Conservation (phyloP, 805 yeast genomes). For the Starmerella floricola region DNA sequence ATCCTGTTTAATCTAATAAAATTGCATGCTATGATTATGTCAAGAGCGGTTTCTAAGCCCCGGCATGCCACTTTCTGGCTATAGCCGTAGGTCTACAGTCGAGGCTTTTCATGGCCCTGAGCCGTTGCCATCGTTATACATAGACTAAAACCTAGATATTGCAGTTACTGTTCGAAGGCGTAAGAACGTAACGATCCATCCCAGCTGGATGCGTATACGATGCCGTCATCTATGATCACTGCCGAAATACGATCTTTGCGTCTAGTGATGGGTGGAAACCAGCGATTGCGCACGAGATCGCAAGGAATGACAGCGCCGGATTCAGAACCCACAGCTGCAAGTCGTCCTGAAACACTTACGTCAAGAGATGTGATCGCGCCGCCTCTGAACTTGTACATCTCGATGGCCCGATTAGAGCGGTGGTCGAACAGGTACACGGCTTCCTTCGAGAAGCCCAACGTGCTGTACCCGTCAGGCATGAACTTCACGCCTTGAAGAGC, state of each 20-base stretch:
- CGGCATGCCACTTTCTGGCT: no score
- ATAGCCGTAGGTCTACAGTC: no score
- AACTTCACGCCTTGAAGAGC: not conserved
- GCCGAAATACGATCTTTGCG: constrained; percentile 15
- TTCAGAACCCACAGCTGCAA: constrained; percentile 17
- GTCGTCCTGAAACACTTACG: constrained; percentile 17
- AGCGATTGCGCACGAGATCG: constrained; percentile 13
- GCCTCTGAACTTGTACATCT: not conserved
- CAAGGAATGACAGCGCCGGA: constrained; percentile 11
- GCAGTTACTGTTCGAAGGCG: not conserved
- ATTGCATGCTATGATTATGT: no score
- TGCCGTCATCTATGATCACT: constrained; percentile 3
- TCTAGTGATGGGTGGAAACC: constrained; percentile 5
- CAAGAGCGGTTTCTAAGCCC: no score
- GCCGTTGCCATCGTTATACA: no score
- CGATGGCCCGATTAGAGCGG: constrained; percentile 9
- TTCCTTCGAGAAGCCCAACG: constrained; percentile 3
- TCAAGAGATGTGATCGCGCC: constrained; percentile 11
- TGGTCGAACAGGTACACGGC: constrained; percentile 14
- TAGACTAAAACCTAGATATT: no score
- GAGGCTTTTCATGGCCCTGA: no score
- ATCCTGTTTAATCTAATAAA: no score
- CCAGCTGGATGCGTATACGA: constrained; percentile 9
- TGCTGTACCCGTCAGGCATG: constrained; percentile 12
- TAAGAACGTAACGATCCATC: constrained; percentile 12